Base-by-base conservation (phyloP, 164 flowering plant species). In the Nymphaea thermarum region DNA sequence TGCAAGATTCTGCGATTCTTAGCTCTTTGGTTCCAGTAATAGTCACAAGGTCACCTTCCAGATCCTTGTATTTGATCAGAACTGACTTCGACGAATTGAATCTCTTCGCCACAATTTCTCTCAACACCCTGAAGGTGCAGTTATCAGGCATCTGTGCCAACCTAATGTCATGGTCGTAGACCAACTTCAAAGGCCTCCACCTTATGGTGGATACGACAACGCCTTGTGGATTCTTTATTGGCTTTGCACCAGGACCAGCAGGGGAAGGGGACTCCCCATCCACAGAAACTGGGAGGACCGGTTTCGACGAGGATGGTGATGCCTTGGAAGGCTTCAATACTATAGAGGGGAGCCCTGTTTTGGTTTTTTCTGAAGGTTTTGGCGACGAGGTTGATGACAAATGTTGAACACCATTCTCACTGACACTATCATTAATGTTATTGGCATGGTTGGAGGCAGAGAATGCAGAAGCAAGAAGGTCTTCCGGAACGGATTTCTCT, bases 151-250 rank as follows among this genome's bases (percentile, higher is more conserved):
- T 89, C 65, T 84, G 85, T 0, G 96, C 88, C 44, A 90, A 91
- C 74, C 99, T 84, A 63, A 95, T 92, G 75, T 95, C 99, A 77
- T 92, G 98, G 76, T 82, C 99, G 79, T 95, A 92, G 60, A 92
- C 91, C 76, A 95, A 90, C 78, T 95, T 95, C 84, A 95, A 70
- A 11, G 82, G 85, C 80, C 99, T 84, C 84, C 81, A 83, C 2
- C 62, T 70, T 65, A 70, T 63, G 36, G 36, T 36, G 78, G 43
- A 10, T 42, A 77, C 11, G 44, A 51, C 64, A 67, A 42, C 70
- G 67, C 70, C 70, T 72, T 77, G 51, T 51, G 77, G 7, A 0
- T 17, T 17, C 7, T 12, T 17, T 5, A 17, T 10, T 6, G 25
- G 41, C 17, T 17, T 62, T 5, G 4, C 64, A 10, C 42, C 42